Evolutionary conservation across 1,139 yeast genomes (phyloP).

Genomic region (Pichia cactophila): DNA sequence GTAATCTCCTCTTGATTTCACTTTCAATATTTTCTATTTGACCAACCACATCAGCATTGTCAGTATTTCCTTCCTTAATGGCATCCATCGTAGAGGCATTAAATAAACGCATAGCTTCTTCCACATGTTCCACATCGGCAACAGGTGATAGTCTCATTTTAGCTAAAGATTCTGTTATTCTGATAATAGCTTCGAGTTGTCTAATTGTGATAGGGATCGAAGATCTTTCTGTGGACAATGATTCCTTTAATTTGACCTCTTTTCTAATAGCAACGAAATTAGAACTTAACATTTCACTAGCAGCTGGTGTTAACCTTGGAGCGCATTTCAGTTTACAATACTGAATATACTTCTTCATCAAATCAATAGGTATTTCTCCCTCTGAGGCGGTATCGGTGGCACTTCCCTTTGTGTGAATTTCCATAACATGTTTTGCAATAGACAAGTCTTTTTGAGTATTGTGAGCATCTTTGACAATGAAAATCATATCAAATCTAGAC

Average conservation of each 20-base stretch:
- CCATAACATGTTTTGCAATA: conserved; percentile 92
- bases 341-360: conserved; percentile 86
- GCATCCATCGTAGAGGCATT: conserved; percentile 98
- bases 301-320: conserved; percentile 83
- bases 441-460: conserved; percentile 78
- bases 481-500: conserved; percentile 98
- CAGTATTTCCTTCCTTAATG: conserved; percentile 48
- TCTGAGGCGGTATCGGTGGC: conserved; percentile 48
- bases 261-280: conserved; percentile 90
- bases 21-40: conserved; percentile 77
- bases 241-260: conserved; percentile 73
- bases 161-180: conserved; percentile 92
- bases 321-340: conserved; percentile 89
- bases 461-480: conserved; percentile 93
- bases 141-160: conserved; percentile 76
- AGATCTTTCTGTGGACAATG: conserved; percentile 78
- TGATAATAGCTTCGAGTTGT: conserved; percentile 94
- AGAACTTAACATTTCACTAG: conserved; percentile 86
- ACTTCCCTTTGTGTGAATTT: conserved; percentile 78
- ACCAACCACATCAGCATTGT: conserved; percentile 42
- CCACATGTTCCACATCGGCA: conserved; percentile 85
- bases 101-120: conserved; percentile 89
- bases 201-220: conserved; percentile 96
- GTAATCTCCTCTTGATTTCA: conserved; percentile 82
- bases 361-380: conserved; percentile 84